phyloP scores from a whole-genome alignment of 2,329 filamentous ascomycete genomes.

The Lasiodiplodia citricola region DNA sequence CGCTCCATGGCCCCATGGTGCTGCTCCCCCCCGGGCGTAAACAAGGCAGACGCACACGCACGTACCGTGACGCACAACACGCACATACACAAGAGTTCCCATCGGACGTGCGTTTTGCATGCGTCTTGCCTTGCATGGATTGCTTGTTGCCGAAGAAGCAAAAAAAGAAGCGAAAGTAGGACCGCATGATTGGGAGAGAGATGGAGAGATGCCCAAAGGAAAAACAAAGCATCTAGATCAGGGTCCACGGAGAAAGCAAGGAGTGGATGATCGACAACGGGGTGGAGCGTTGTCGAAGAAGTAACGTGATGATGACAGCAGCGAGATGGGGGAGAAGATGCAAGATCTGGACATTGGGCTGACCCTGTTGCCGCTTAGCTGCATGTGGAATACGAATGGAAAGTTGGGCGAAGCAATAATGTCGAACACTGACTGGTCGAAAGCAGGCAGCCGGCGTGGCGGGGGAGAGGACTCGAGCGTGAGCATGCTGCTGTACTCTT shows the following conservation, averaged over 20 bases:
- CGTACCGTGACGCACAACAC: background rate
- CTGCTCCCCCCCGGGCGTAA: background rate
- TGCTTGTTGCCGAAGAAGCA: conserved; percentile 13
- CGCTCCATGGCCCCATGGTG: too few relatives aligned
- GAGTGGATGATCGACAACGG: background rate
- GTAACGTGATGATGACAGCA: background rate
- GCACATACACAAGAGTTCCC: background rate
- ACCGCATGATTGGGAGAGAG: background rate
- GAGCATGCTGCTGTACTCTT: background rate
- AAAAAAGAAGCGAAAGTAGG: background rate
- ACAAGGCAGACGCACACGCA: background rate
- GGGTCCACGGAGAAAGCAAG: background rate
- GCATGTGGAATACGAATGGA: background rate
- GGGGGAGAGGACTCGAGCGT: background rate
- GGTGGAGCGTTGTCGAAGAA: background rate
- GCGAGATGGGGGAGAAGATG: background rate
- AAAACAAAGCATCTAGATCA: background rate
- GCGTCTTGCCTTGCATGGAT: background rate
- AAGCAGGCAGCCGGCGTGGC: too few relatives aligned
- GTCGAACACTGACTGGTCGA: background rate
- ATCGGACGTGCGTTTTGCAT: background rate
- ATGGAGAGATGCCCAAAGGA: background rate
- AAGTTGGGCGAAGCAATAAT: background rate
- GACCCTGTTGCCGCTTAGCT: background rate
- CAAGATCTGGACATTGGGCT: background rate